A percentile compares a stretch with the other conserved stretches of the same genome.
phyloP scores from a whole-genome alignment of 257 asterid species.

The Petunia secreta region DNA sequence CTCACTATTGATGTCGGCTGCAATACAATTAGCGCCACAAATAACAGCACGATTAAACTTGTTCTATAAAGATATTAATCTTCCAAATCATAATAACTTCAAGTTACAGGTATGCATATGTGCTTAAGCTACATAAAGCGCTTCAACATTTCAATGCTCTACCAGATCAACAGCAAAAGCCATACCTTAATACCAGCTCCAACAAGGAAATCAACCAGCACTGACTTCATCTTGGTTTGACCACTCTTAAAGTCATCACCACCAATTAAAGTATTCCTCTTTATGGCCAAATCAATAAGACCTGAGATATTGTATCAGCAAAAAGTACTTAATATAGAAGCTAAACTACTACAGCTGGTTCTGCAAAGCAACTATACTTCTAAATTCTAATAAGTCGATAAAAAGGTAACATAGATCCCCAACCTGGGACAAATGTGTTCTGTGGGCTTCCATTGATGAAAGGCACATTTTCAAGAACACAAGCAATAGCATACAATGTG shows the following conservation, averaged over 20 bases:
- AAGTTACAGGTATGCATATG: neutral
- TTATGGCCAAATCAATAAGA: slow-evolving; percentile 82
- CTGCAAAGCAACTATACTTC: neutral
- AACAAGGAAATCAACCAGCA: slow-evolving; percentile 94
- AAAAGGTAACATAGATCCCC: neutral
- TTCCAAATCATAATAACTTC: neutral
- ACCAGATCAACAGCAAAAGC: neutral
- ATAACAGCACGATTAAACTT: neutral
- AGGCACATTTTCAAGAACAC: slow-evolving; percentile 81
- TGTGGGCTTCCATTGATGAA: slow-evolving; percentile 98
- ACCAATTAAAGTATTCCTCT: slow-evolving; percentile 82
- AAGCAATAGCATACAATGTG: slow-evolving; percentile 75
- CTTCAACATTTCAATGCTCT: neutral
- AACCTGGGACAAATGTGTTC: slow-evolving; percentile 97
- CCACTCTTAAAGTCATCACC: slow-evolving; percentile 99
- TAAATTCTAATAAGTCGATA: neutral
- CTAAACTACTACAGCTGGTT: neutral
- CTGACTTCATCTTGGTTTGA: slow-evolving; percentile 97
- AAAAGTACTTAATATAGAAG: neutral
- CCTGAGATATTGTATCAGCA: slow-evolving; percentile 43
- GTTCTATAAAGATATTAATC: neutral
- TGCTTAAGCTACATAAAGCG: neutral
- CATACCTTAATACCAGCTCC: slow-evolving; percentile 98
- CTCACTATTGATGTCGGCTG: slow-evolving; percentile 99
- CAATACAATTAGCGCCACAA: slow-evolving; percentile 14